Base-by-base conservation (phyloP, 306 rosid genomes). In the Mucuna pruriens region DNA sequence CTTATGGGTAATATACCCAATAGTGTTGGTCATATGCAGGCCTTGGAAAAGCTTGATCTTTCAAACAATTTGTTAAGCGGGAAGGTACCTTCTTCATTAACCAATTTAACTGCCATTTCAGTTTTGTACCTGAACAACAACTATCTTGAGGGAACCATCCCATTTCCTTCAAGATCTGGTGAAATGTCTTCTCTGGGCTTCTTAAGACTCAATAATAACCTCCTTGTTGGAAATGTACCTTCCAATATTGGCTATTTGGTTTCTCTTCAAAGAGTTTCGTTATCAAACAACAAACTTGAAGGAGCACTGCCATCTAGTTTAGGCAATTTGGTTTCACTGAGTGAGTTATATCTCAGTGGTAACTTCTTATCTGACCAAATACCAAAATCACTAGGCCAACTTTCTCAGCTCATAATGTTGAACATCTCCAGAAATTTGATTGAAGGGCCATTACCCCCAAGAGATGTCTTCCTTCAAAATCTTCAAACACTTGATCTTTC, bases 381-480 rank as follows among this genome's bases (percentile, higher is more conserved):
- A 46, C 90, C 92, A 40, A 84, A 80, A 71, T 81, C 91, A 66
- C 25, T 83, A 8, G 85, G 89, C 45, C 80, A 79, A 22, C 89
- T 85, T 15, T 89, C 86, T 61, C 77, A 55, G 82, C 92, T 85
- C 64, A 70, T 66, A 7, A 26, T 72, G 79, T 61, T 89, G 7
- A 76, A 36, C 33, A 63, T 89, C 44, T 75, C 89, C 23, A 45
- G 78, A 7, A 89, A 79, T 78, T 51, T 80, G 80, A 79, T 89
- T 76, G 80, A 76, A 81, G 91, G 91, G 64, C 72, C 88, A 31
- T 68, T 89, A 42, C 91, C 91, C 91, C 39, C 71, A 49, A 12
- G 80, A 85, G 78, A 60, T 87, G 63, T 81, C 87, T 62, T 87
- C 89, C 91, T 85, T 78, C 85, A 76, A 80, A 87, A 79, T 77